Base-by-base conservation (phyloP, 768 basidiomycete species). In the Pleurotus sapidus region DNA sequence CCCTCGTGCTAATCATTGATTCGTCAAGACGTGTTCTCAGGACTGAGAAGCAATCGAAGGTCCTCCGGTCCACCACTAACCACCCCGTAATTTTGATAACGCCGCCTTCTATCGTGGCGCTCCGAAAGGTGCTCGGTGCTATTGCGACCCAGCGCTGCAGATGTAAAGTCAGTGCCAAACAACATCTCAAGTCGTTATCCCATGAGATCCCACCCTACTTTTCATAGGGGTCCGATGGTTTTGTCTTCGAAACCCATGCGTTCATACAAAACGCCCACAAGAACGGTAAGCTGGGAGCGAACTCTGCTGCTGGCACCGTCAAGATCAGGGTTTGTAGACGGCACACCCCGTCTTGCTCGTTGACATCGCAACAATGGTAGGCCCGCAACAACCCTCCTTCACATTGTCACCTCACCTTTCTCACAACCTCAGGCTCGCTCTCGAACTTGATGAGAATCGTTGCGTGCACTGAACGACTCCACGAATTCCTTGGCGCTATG, bases 141-240 rank as follows among this genome's bases (percentile, higher is more conserved):
- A 27, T 27, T 49, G 30, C 49, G 25, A 27, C 24, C n/a, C n/a
- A 23, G 17, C 20, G 14, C 12, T 15, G 23, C 6, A 25, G 20
- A 17, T 15, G 25, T 6, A 24, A 34, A 30, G 49, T 25, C 11
- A n/a, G 39, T 38, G 49, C 30, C 49, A 34, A 40, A 20, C 37
- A 40, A 20, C 37, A 8, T 23, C 37, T 53, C 38, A 0, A 53
- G 30, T 53, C 20, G 38, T 18, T 39, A 53, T 53, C 51, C 42
- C 51, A 53, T 42, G 51, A 53, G 51, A 53, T 53, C 24, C 37
- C 34, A 53, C 51, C 51, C 51, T 53, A n/a, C 30, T 53, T 53
- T 53, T 50, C 11, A n/a, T 39, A 53, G 51, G 51, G 51, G 38
- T 53, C 51, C 51, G n/a, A 53, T 20, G 23, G 51, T 53, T 37